Evolutionary conservation across 2,329 filamentous ascomycete species (phyloP), one percentile per base, ranked within the genome.

Genomic region (Colletotrichum echinochloae): DNA sequence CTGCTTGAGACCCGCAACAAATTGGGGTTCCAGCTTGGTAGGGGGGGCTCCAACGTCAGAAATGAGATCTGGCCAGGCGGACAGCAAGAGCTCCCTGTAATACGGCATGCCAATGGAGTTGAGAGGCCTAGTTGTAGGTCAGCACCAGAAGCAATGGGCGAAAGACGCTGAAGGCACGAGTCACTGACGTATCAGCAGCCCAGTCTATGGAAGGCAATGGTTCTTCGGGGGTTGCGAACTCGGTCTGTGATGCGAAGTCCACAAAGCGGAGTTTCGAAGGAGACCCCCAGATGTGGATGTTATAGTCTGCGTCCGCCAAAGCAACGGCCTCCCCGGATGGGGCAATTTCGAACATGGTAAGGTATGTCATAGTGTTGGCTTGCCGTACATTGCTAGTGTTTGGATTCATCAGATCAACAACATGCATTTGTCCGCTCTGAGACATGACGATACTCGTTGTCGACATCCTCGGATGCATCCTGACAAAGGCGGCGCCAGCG

Each of bases 381-480:
- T 97, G 94, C 60, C 93, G 89, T 61, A 97, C 89, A 74, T 92
- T 95, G 77, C 94, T 94, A 26, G 93, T 91, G 77, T 97, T 95
- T 0, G 94, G 93, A 73, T 97, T 97, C 89, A 97, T 94, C 6
- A 99, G 88, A 79, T 99, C 96, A 60, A 98, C 94, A 18, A 98
- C 92, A 78, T 99, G 95, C 79, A 99, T 92, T 80, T 98, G 94
- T 1, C 97, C 96, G 52, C 90, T 92, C 77, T 97, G 94, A 3
- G 95, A 97, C 35, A 95, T 91, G 60, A 99, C 94, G 71, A 99
- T 95, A 76, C 94, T 95, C 0, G 97, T 98, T 0, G 96, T 98
- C 26, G 94, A 92, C 88, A 99, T 93, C 76, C 94, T 92, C 1
- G 97, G 96, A 79, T 99, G 96, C 92, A 99, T 96, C 69, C 96